Base-by-base conservation (phyloP, 768 basidiomycete species). In the Serendipita sp. region DNA sequence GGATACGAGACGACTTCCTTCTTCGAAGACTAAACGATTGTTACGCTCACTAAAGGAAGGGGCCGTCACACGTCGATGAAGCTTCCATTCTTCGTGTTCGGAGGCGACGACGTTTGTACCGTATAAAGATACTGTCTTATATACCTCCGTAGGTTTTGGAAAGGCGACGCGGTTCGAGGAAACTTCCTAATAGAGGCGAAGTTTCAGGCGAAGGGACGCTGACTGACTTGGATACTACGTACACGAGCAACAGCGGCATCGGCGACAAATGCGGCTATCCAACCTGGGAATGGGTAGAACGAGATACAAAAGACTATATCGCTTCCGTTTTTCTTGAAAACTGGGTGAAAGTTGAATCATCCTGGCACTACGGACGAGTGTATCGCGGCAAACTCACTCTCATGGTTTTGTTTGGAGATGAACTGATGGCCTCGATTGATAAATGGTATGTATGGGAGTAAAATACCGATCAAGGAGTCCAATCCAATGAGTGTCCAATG, bases 1-100 rank as follows among this genome's bases (percentile, higher is more conserved):
- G 18, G 73, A 64, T 68, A 80, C 73, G 33, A 78, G 76, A n/a
- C 71, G 70, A 40, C 75, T 64, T 8, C 78, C 75, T 66, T 77
- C 77, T 23, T 78, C 76, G 79, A 78, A 80, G 1, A 81, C 79
- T 64, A 82, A 68, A 65, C 74, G 69, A 65, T 76, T 76, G 65
- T 77, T 77, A 44, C 68, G 62, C 70, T 71, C 45, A 23, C 34
- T 55, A 66, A 64, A 44, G 16, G 55, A 60, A 18, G 63, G 63
- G 3, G 63, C 63, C 44, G 40, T 40, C 11, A 48, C 33, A 13
- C 37, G 23, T 33, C 63, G 43, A 37, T 46, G 45, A 11, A 27
- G 23, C 45, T 48, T 45, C 44, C 45, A 48, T 23, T 45, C 44
- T 3, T 63, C 63, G n/a, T 27, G 29, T 40, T 63, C 63, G 18